Conservation (phyloP, 768 basidiomycete genomes). For the Suillus decipiens region DNA sequence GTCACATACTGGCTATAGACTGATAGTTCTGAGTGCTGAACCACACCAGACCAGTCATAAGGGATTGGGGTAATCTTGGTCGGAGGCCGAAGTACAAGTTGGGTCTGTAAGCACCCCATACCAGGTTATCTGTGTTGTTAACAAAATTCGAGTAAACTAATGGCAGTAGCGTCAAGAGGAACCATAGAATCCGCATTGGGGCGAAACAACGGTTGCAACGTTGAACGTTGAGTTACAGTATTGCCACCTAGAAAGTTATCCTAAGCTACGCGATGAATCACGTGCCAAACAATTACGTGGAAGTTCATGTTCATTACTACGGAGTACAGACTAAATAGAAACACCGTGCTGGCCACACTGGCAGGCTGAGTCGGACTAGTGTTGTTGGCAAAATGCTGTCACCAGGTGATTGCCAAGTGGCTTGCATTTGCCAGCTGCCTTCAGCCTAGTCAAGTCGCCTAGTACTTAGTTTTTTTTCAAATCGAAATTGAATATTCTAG, state of each 20-base stretch:
- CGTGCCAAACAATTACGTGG: constrained; percentile 11
- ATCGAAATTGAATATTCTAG: too few relatives aligned
- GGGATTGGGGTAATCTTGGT: constrained; percentile 82
- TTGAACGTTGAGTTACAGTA: background rate
- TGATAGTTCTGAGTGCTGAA: constrained; percentile 86
- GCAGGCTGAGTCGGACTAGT: too few relatives aligned
- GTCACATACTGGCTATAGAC: constrained; percentile 61
- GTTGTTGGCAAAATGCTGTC: too few relatives aligned
- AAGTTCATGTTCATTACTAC: too few relatives aligned
- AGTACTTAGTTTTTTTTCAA: too few relatives aligned
- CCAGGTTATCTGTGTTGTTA: constrained; percentile 43
- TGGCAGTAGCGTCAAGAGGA: constrained; percentile 29
- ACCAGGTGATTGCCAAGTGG: too few relatives aligned
- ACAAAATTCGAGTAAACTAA: constrained; percentile 20
- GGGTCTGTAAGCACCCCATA: constrained; percentile 84
- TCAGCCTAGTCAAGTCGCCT: too few relatives aligned
- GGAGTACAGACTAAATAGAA: too few relatives aligned
- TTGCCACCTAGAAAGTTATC: background rate
- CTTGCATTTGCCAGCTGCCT: too few relatives aligned
- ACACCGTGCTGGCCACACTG: too few relatives aligned
- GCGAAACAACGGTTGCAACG: constrained; percentile 1
- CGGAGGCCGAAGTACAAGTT: constrained; percentile 95
- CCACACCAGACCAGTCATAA: constrained; percentile 94
- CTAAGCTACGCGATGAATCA: constrained; percentile 6
- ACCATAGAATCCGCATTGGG: constrained; percentile 27